These are phyloP conservation scores for Saccharomyces hybrid DNA, from an alignment of 1,139 yeast species.

Conservation along the genomic window DNA sequence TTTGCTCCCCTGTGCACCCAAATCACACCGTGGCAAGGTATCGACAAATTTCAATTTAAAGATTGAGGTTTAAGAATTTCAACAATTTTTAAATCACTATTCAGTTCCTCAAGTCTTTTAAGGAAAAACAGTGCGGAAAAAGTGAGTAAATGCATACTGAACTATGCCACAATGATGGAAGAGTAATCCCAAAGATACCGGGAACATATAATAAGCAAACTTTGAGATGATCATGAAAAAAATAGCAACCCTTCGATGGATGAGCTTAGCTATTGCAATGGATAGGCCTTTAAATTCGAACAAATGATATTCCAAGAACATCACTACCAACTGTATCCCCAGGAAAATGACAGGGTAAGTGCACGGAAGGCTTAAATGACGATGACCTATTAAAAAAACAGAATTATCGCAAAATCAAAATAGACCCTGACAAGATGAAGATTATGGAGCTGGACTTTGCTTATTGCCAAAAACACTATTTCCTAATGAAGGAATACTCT, in stretches of 20 bases:
- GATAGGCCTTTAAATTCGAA: background rate
- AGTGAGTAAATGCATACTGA: slow-evolving; percentile 8
- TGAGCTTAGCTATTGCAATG: background rate
- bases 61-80: background rate
- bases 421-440: background rate
- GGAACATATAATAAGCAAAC: background rate
- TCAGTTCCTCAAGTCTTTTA: background rate
- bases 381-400: background rate
- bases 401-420: background rate
- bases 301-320: background rate
- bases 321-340: background rate
- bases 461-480: too few species aligned
- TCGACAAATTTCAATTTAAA: background rate
- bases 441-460: background rate
- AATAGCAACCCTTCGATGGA: background rate
- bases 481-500: background rate
- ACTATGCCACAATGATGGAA: background rate
- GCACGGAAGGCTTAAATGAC: background rate
- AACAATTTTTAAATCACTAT: background rate
- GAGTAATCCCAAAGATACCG: background rate
- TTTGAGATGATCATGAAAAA: background rate
- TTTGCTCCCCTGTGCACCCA: background rate
- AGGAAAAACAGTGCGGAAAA: slow-evolving; percentile 12
- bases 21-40: background rate
- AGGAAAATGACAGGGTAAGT: background rate